Base-by-base conservation (phyloP, 805 yeast genomes). In the Komagataella pseudopastoris region DNA sequence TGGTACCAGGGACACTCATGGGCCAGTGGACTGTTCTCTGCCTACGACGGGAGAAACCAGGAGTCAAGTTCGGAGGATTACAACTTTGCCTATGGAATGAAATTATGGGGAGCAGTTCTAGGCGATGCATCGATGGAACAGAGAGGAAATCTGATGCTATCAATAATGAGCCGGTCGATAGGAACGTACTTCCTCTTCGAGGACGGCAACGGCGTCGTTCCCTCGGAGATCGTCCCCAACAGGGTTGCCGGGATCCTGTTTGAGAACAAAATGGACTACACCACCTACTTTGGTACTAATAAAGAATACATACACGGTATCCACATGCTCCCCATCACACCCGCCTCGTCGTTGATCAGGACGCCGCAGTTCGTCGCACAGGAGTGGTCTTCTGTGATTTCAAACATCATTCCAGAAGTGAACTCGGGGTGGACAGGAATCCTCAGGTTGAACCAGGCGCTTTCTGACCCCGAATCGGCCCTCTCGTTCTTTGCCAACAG, bases 1-100 rank as follows among this genome's bases (percentile, higher is more conserved):
- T 85, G 87, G 87, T 85, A 68, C 60, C 76, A 76, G 58, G 91
- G 91, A 1, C 90, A 85, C 61, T 82, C 89, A 0, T 83, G 84
- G 78, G 91, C 90, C 0, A 81, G 81, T 59, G 90, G 91, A 2
- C 70, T 84, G 17, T 81, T 77, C 58, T 74, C 78, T 39, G 73
- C 81, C 54, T 86, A 85, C 6, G 90, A 85, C 63, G 90, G 91
- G 24, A 81, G 81, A 57, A 86, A 84, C 63, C 81, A 85, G 62
- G 90, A 85, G 63, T 80, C 86, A 0, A 75, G 81, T 18, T 79
- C 86, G 10, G 90, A 85, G 61, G 90, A 85, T 62, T 83, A 83
- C 55, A 84, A 85, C 60, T 80, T 83, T 51, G 74, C 78, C 3
- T 82, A 81, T 60, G 88, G 83, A 1, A 70, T 83, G 68, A 82